These are phyloP conservation scores for Rhodotorula sp. DNA, from an alignment of 1,284 basidiomycete species.

Conservation along the genomic window DNA sequence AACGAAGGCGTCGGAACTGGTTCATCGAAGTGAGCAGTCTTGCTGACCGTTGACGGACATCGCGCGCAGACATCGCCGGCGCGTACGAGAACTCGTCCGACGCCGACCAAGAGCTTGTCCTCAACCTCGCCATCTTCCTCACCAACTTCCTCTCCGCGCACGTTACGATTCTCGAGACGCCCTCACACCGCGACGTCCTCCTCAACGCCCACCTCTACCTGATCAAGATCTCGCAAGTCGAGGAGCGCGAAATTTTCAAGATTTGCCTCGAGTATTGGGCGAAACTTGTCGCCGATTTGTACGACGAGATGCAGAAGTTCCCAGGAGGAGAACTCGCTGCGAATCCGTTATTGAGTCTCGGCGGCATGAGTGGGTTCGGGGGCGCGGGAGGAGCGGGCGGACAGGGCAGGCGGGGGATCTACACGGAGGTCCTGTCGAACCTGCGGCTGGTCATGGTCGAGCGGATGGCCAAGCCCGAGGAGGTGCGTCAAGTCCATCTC, in stretches of 20 bases:
- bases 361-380: slow-evolving; percentile 44
- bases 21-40: too few relatives aligned
- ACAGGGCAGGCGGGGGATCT: slow-evolving; percentile 70
- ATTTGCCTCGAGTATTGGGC: slow-evolving; percentile 99
- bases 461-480: slow-evolving; percentile 99
- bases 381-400: slow-evolving; percentile 56
- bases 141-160: slow-evolving; percentile 90
- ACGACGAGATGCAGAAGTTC: slow-evolving; percentile 90
- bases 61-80: slow-evolving; percentile 68
- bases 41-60: slow-evolving; percentile 15
- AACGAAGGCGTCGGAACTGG: too few relatives aligned
- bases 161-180: slow-evolving; percentile 87
- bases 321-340: slow-evolving; percentile 53
- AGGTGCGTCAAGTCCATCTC: slow-evolving; percentile 59
- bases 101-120: slow-evolving; percentile 92
- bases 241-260: slow-evolving; percentile 99
- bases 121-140: slow-evolving; percentile 95
- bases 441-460: slow-evolving; percentile 95
- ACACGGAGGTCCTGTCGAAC: slow-evolving; percentile 91
- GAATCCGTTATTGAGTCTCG: slow-evolving; percentile 80
- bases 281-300: slow-evolving; percentile 97
- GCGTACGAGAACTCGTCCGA: slow-evolving; percentile 90
- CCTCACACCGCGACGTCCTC: slow-evolving; percentile 86
- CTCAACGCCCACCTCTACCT: slow-evolving; percentile 97
- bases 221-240: slow-evolving; percentile 97